phyloP scores from a whole-genome alignment of 2,329 filamentous ascomycete genomes.

The Aspergillus sp. region DNA sequence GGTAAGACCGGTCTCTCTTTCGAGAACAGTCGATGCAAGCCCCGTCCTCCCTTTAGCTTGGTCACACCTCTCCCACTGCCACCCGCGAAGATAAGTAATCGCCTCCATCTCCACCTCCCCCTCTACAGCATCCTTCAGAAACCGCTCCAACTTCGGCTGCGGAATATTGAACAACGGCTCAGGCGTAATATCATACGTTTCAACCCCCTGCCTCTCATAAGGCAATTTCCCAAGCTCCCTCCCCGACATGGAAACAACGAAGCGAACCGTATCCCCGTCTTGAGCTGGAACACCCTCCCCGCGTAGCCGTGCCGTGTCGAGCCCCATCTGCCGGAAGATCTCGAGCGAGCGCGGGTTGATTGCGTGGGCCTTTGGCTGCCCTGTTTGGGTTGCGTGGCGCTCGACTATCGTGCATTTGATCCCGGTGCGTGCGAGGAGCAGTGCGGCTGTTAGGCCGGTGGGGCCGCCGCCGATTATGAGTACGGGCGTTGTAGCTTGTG shows the following conservation, averaged over 20 bases:
- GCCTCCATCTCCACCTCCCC: neutral
- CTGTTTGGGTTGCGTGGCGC: neutral
- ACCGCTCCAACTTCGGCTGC: neutral
- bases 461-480: constrained; percentile 2
- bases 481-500: no score
- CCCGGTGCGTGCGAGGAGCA: neutral
- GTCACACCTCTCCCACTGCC: neutral
- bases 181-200: neutral
- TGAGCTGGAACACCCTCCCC: neutral
- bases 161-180: constrained; percentile 2
- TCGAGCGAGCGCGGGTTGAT: constrained; percentile 1
- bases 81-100: neutral
- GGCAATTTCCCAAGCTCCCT: neutral
- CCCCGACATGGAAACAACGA: neutral
- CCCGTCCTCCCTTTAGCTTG: no score
- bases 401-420: neutral
- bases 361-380: neutral
- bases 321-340: neutral
- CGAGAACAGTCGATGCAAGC: neutral
- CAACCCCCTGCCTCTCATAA: neutral
- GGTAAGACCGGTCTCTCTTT: neutral
- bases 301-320: neutral
- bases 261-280: neutral
- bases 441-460: neutral
- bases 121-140: neutral